Evolutionary conservation across 2,329 filamentous ascomycete species (phyloP), one percentile per base, ranked within the genome.

Genomic region (Nothophaeocryptopus gaeumannii): DNA sequence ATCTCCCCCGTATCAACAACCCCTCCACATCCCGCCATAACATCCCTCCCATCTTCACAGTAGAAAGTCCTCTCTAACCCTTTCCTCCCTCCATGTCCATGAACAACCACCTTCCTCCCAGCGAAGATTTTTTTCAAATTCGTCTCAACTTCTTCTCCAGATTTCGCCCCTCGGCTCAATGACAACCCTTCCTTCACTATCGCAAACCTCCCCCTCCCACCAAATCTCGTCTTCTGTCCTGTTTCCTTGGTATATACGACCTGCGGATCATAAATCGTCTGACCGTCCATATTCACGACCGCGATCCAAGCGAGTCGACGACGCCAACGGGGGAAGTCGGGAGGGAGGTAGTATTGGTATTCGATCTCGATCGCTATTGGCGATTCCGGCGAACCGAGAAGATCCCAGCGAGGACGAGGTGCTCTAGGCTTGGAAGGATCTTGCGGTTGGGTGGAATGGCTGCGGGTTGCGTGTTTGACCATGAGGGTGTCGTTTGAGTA

Each of bases 351-450:
- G 10, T 39, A 39, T 35, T 51, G 49, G 15, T 35, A 45, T 5
- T 46, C 49, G 13, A 51, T 51, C 26, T 47, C 45, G 30, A 51
- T 33, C 3, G 43, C 45, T 8, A 51, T 7, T 8, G 49, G 49
- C 20, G 46, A 43, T n/a, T 42, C 16, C 8, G 49, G 49, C 5
- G 30, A 36, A 3, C 41, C 36, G 9, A 42, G 7, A 5, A 51
- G 34, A 14, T 51, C 14, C 49, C 49, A 51, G 13, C 35, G 43
- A 14, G 49, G 49, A 10, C 29, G 15, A 9, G 45, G 13, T 9
- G 45, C 45, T 12, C 11, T 13, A 31, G 38, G 31, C 47, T 46
- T 51, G 39, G 39, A 20, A 8, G 5, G 43, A 14, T 15, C 15
- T 34, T 37, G 20, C 11, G 43, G 11, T 15, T 5, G 45, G 31